A percentile compares a stretch with the other conserved stretches of the same genome.
Conservation (phyloP, 352 stramenopile genomes). For the Poterioochromonas sp. region DNA sequence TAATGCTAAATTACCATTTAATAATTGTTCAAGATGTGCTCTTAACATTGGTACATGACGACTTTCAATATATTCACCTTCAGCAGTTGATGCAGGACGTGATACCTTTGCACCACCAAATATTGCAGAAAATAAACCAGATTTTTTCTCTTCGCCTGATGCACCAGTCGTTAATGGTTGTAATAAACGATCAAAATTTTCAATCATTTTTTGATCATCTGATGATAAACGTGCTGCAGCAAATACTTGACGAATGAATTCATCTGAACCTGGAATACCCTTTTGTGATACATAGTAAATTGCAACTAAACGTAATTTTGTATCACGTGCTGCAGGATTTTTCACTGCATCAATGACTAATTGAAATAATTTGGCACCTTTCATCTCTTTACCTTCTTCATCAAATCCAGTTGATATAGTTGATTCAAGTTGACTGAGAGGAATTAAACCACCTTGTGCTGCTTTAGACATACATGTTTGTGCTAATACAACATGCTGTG, state of each 20-base stretch:
- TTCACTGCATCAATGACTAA: conserved; percentile 74
- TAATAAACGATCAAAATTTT: conserved; percentile 59
- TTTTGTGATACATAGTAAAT: conserved; percentile 84
- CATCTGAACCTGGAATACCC: conserved; percentile 54
- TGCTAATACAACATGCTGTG: conserved; percentile 83
- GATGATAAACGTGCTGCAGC: conserved; percentile 61
- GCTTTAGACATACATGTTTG: conserved; percentile 86
- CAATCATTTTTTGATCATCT: conserved; percentile 51
- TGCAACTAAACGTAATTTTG: conserved; percentile 75
- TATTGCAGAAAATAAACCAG: conserved; percentile 4
- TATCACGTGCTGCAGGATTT: conserved; percentile 59
- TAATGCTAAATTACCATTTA: neutral
- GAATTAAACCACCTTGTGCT: conserved; percentile 67
- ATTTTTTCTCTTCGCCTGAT: neutral
- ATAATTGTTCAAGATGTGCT: conserved; percentile 48
- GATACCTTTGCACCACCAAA: neutral
- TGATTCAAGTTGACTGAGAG: conserved; percentile 84
- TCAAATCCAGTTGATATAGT: conserved; percentile 83
- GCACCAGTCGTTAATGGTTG: conserved; percentile 35
- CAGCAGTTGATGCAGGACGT: conserved; percentile 42
- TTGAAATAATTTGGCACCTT: conserved; percentile 65
- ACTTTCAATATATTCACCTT: conserved; percentile 54
- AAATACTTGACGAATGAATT: conserved; percentile 70
- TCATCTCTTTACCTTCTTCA: conserved; percentile 77
- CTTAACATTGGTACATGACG: conserved; percentile 55